Evolutionary conservation across 768 basidiomycete genomes (phyloP), one percentile per base, ranked within the genome.

Genomic region (Mycena maculata): DNA sequence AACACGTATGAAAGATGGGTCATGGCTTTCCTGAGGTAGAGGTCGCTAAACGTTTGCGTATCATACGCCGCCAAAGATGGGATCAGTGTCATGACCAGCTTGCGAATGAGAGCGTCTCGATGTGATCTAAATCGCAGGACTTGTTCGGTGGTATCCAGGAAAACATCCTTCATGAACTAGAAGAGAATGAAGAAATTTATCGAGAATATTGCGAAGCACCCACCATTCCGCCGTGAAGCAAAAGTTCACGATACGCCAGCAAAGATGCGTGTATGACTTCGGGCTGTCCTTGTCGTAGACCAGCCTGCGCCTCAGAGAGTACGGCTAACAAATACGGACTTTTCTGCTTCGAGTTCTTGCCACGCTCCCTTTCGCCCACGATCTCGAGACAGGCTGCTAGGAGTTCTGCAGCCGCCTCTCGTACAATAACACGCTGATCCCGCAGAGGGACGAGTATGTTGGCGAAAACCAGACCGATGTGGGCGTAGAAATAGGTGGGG

Each of bases 21-120:
- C 98, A 99, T 99, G 13, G 94, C 90, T 76, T 93, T 92, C 81
- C 97, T 94, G 11, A 99, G 85, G 76, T 94, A 96, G 75, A 93
- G 91, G 72, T 93, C 91, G 45, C 91, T 91, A 73, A 99, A 99
- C 1, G 92, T 94, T 76, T 93, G 90, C 1, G 94, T 94, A 75
- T 99, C 95, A 77, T 98, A 99, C 3, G 92, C 90, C 25, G 96
- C 97, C 68, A 99, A 88, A 6, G 94, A 93, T 1, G 98, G 97
- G 48, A 99, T 96, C 75, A 99, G 89, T 10, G 93, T 92, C 74
- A 99, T 96, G 65, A 99, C 96, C 82, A 95, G 95, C 78, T 94
- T 93, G 47, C 95, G 90, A 65, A 99, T 92, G 41, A 95, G 87
- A 22, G 87, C 81, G 72, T 99, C 98, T 69, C 94, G 87, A 76